phyloP scores from a whole-genome alignment of 305 asterid species.

The Euphrasia arctica region DNA sequence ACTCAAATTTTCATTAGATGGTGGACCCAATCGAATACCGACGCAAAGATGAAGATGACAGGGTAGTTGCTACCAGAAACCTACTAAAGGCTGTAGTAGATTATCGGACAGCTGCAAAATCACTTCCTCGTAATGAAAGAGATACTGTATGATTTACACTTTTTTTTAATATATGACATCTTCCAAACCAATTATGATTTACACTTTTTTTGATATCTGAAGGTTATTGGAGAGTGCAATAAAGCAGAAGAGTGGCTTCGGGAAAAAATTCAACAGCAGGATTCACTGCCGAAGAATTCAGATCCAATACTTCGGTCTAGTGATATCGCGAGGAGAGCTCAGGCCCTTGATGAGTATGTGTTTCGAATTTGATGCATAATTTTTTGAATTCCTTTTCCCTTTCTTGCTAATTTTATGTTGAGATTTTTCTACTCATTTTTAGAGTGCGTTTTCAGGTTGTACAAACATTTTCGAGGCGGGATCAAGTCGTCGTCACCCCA shows the following conservation, averaged over 20 bases:
- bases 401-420: constrained; percentile 8
- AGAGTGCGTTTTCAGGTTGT: constrained; percentile 56
- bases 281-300: constrained; percentile 62
- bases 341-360: constrained; percentile 72
- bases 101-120: constrained; percentile 55
- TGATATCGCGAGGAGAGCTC: constrained; percentile 63
- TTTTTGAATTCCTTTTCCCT: neutral
- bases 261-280: constrained; percentile 73
- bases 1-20: constrained; percentile 43
- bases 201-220: constrained; percentile 16
- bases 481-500: constrained; percentile 39
- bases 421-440: constrained; percentile 11
- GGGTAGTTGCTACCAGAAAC: constrained; percentile 59
- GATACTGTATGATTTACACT: constrained; percentile 54
- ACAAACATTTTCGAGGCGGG: constrained; percentile 41
- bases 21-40: constrained; percentile 83
- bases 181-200: neutral
- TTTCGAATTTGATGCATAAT: constrained; percentile 15
- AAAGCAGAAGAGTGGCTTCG: constrained; percentile 84
- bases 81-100: constrained; percentile 58
- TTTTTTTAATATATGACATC: neutral
- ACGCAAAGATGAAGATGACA: constrained; percentile 73
- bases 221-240: constrained; percentile 72
- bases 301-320: constrained; percentile 79
- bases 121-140: constrained; percentile 62